These are phyloP conservation scores for Fusarium sp. DNA, from an alignment of 2,329 filamentous ascomycete genomes.

Conservation along the genomic window DNA sequence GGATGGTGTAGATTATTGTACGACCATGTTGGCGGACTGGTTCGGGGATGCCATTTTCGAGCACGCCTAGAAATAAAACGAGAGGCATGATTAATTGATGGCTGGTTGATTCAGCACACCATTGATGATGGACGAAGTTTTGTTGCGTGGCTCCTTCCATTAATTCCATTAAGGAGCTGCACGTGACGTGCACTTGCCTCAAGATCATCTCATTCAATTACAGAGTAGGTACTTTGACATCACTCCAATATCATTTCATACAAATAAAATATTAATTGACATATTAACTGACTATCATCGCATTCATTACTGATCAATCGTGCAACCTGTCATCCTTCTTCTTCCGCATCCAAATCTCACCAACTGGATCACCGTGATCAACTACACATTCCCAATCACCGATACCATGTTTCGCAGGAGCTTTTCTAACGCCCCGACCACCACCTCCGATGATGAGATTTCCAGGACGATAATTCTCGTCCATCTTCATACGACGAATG, in stretches of 20 bases:
- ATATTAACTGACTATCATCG: conserved; percentile 15
- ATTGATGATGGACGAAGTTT: conserved; percentile 15
- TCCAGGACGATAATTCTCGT: conserved; percentile 76
- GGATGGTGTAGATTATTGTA: conserved; percentile 54
- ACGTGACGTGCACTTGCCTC: conserved; percentile 23
- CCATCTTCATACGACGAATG: conserved; percentile 74
- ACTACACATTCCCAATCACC: conserved; percentile 77
- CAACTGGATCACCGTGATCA: conserved; percentile 74
- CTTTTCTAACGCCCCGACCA: conserved; percentile 72
- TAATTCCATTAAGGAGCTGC: neutral
- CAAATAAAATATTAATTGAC: conserved; percentile 19
- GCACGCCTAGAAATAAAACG: conserved; percentile 60
- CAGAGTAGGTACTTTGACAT: neutral
- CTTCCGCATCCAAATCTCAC: conserved; percentile 71
- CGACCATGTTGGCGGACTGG: conserved; percentile 60
- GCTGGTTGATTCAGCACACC: conserved; percentile 29
- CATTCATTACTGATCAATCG: neutral
- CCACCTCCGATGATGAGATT: conserved; percentile 85
- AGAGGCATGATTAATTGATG: conserved; percentile 58
- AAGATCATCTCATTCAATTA: too few species aligned
- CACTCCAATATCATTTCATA: neutral
- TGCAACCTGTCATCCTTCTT: conserved; percentile 32
- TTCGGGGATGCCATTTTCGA: conserved; percentile 61
- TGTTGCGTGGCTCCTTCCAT: conserved; percentile 31
- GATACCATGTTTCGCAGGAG: conserved; percentile 71